These are phyloP conservation scores for Westerdykella aurantiaca DNA, from an alignment of 2,329 filamentous ascomycete species.

Conservation along the genomic window DNA sequence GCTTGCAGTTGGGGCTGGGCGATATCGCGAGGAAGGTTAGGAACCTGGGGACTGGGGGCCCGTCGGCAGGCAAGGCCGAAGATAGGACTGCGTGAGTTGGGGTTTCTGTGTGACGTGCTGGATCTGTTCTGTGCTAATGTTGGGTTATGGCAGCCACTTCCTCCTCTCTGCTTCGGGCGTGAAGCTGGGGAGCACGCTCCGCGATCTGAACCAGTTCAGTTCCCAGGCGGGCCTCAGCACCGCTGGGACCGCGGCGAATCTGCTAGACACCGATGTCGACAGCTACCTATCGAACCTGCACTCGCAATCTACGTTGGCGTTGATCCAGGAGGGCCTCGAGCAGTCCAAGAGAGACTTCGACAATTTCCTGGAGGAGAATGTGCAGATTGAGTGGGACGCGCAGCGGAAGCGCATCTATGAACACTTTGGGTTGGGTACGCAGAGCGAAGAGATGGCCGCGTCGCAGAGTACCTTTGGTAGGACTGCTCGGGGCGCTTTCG, in stretches of 20 bases:
- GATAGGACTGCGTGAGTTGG: slow-evolving; percentile 48
- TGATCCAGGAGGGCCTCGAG: slow-evolving; percentile 87
- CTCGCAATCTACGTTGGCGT: slow-evolving; percentile 82
- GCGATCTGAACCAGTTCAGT: slow-evolving; percentile 77
- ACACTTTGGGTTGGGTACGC: slow-evolving; percentile 75
- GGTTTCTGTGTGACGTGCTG: too few relatives aligned
- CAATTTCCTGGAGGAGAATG: slow-evolving; percentile 85
- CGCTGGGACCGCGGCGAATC: slow-evolving; percentile 32
- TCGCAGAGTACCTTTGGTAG: slow-evolving; percentile 32
- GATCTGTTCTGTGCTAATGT: slow-evolving; percentile 7
- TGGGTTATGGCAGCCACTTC: slow-evolving; percentile 62
- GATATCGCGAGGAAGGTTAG: slow-evolving; percentile 74
- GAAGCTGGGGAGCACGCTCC: slow-evolving; percentile 76
- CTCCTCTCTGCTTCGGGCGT: slow-evolving; percentile 90
- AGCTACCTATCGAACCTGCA: slow-evolving; percentile 81
- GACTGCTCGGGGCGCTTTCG: slow-evolving; percentile 48
- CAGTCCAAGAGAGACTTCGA: slow-evolving; percentile 90
- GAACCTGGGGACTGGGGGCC: slow-evolving; percentile 70
- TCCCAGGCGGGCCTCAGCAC: slow-evolving; percentile 59
- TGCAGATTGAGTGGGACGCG: slow-evolving; percentile 92
- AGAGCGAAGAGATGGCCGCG: slow-evolving; percentile 36
- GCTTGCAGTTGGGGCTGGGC: slow-evolving; percentile 82
- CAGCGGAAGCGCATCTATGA: slow-evolving; percentile 91
- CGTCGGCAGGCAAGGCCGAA: slow-evolving; percentile 47
- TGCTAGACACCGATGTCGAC: slow-evolving; percentile 52